Conservation (phyloP, 179 eudicot genomes). For the Sideroxylon spinosum region DNA sequence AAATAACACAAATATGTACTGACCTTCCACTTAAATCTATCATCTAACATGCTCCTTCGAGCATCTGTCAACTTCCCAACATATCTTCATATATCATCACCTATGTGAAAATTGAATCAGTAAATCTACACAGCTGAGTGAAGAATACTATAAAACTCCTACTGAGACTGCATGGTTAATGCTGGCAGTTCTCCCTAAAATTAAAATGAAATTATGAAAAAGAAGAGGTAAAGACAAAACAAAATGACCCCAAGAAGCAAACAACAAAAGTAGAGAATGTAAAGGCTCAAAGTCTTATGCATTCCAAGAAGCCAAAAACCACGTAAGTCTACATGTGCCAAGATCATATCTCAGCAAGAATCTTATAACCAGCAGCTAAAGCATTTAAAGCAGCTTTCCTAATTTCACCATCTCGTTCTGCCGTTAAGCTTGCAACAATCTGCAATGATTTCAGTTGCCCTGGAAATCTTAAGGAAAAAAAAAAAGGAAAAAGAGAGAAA, state of each 20-base stretch:
- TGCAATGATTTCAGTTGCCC: constrained; percentile 89
- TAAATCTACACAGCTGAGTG: not conserved
- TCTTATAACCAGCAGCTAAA: constrained; percentile 81
- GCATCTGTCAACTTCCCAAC: constrained; percentile 93
- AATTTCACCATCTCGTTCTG: constrained; percentile 90
- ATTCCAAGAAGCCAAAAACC: not conserved
- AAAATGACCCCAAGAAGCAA: not conserved
- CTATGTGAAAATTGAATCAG: constrained; percentile 27
- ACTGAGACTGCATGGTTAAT: not conserved
- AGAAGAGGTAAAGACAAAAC: not conserved
- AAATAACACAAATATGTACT: not conserved
- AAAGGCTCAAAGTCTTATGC: not conserved
- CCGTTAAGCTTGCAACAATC: constrained; percentile 86
- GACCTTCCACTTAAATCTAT: constrained; percentile 92
- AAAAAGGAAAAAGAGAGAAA: not conserved
- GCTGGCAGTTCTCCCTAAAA: not conserved
- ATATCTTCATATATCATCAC: constrained; percentile 95
- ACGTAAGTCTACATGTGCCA: not conserved
- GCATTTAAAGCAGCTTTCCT: constrained; percentile 88
- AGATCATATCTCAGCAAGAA: constrained; percentile 55
- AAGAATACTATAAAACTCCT: not conserved
- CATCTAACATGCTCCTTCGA: constrained; percentile 95
- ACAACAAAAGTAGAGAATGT: not conserved
- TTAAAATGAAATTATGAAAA: not conserved
- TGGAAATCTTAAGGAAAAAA: constrained; percentile 43